Base-by-base conservation (phyloP, 306 rosid genomes). In the Malus domestica region DNA sequence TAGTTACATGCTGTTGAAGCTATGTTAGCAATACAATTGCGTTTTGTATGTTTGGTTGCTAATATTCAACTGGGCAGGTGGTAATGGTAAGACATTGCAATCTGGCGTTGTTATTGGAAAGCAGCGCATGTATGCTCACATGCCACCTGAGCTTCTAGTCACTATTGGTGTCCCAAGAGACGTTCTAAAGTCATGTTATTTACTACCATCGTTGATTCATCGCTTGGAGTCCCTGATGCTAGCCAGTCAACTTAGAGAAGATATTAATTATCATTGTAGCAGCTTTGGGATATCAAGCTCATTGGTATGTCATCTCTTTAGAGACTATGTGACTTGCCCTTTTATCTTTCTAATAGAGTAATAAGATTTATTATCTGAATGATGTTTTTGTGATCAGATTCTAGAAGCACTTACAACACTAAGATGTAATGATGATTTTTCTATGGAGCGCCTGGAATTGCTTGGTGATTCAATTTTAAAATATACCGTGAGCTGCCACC, bases 381-480 rank as follows among this genome's bases (percentile, higher is more conserved):
- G 35, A 69, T 76, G 16, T 83, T 13, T 83, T 64, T 71, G 42
- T 73, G 20, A 70, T 64, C 77, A 92, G 99, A 82, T 95, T 82
- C 88, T 95, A 69, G 97, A 95, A 90, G 97, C 97, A 63, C 89
- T 95, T 54, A 89, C 99, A 71, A 87, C 97, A 68, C 77, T 90
- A 30, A 87, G 97, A 87, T 90, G 95, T 70, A 75, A 80, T 66
- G 97, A 95, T 83, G 88, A 60, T 1, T 87, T 90, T 80, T 92
- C 97, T 49, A 86, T 95, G 93, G 99, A 95, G 86, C 97, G 99
- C 52, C 88, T 92, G 80, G 99, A 95, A 84, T 85, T 95, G 80
- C 99, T 92, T 25, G 99, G 99, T 46, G 99, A 95, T 85, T 95
- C 99, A 12, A 88, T 92, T 78, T 80, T 95, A 71, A 95, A 95